phyloP scores from a whole-genome alignment of 495 filamentous ascomycete species.

The Cenococcum geophilum region DNA sequence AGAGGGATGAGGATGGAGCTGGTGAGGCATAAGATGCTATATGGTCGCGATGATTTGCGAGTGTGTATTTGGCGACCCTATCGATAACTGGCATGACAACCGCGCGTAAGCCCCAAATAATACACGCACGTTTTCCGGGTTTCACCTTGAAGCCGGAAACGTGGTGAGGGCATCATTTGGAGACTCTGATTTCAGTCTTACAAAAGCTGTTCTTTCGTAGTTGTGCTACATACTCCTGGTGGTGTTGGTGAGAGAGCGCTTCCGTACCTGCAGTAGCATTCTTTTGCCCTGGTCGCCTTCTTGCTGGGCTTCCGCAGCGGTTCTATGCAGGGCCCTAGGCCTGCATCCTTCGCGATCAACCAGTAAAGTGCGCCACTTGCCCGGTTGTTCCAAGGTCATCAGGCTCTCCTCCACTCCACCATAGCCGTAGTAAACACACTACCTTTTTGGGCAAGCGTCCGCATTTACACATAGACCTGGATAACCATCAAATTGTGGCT shows the following conservation, averaged over 20 bases:
- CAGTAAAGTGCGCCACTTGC: neutral
- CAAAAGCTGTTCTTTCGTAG: too few relatives aligned
- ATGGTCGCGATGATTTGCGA: neutral
- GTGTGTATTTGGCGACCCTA: neutral
- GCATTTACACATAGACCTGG: neutral
- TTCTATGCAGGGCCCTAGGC: neutral
- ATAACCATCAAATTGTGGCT: neutral
- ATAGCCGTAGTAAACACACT: neutral
- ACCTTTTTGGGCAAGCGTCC: neutral
- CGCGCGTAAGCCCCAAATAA: neutral
- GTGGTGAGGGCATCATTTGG: neutral
- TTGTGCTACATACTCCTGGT: too few relatives aligned
- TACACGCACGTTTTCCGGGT: neutral
- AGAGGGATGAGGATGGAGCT: conserved; percentile 2
- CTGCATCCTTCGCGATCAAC: neutral
- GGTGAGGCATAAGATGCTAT: neutral
- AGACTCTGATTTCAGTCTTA: too few relatives aligned
- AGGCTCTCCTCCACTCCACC: neutral
- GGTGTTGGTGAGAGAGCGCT: too few relatives aligned
- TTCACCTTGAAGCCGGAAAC: neutral
- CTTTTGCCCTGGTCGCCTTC: too few relatives aligned
- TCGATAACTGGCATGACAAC: conserved; percentile 5
- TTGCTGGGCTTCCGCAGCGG: neutral
- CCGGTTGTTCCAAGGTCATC: neutral
- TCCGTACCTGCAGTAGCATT: neutral